Conservation (phyloP, 23 red algal species). For the Gracilaria vermiculophylla region DNA sequence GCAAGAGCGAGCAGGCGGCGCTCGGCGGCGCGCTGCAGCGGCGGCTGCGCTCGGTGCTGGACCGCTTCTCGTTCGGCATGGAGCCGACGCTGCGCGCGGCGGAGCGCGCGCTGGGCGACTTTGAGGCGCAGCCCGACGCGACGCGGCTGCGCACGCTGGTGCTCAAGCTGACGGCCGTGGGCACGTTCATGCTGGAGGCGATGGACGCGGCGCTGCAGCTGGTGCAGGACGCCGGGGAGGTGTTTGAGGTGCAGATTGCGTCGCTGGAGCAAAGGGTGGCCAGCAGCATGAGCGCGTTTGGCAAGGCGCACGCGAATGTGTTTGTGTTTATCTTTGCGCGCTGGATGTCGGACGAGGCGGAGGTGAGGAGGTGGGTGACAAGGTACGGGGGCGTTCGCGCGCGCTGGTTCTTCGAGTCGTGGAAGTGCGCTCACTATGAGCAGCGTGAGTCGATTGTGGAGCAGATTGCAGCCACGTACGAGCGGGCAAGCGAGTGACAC, state of each 20-base stretch:
- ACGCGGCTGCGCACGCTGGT: neutral
- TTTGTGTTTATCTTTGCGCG: conserved; percentile 40
- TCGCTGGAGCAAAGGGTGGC: conserved; percentile 31
- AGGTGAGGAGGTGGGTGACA: conserved; percentile 21
- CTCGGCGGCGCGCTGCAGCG: neutral
- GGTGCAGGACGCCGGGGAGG: neutral
- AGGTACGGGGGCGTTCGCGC: conserved; percentile 37
- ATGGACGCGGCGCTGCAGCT: conserved; percentile 8
- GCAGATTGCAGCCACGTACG: neutral
- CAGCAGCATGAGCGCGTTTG: conserved; percentile 13
- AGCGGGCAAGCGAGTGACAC: neutral
- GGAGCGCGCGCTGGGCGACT: conserved; percentile 24
- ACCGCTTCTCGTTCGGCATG: conserved; percentile 40
- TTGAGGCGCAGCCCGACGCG: neutral
- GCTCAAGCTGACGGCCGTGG: conserved; percentile 2
- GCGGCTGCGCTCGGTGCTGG: conserved; percentile 1
- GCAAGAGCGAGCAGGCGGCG: neutral
- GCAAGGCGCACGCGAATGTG: neutral
- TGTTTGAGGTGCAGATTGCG: conserved; percentile 19
- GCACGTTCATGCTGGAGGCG: conserved; percentile 33
- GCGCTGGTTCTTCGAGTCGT: conserved; percentile 35
- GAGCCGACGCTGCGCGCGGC: conserved; percentile 32
- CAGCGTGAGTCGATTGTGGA: conserved; percentile 14
- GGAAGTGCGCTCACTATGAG: conserved; percentile 26
- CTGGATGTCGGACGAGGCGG: conserved; percentile 36